These are phyloP conservation scores for Xylaria sp. DNA, from an alignment of 2,329 filamentous ascomycete genomes.

Conservation along the genomic window DNA sequence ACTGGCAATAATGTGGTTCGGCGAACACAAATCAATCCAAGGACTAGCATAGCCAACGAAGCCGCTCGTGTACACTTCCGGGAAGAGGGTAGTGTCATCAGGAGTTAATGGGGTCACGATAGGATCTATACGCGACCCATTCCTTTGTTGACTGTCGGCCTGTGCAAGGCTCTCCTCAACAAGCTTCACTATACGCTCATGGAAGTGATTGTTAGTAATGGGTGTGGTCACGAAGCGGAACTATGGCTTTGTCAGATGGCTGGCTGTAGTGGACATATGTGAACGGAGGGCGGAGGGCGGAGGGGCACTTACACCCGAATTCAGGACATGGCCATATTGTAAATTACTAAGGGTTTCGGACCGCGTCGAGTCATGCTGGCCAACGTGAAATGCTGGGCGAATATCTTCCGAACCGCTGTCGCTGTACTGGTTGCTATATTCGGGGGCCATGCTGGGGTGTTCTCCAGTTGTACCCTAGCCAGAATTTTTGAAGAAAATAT, in stretches of 20 bases:
- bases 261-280: background rate
- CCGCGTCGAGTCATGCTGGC: constrained; percentile 77
- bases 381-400: constrained; percentile 71
- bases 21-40: constrained; percentile 91
- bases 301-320: constrained; percentile 70
- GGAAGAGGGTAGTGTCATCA: constrained; percentile 79
- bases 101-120: constrained; percentile 77
- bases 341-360: constrained; percentile 69
- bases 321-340: constrained; percentile 74
- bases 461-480: background rate
- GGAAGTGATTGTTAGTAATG: constrained; percentile 80
- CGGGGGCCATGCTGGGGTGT: constrained; percentile 41
- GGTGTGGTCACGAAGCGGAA: constrained; percentile 83
- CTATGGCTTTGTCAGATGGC: constrained; percentile 54
- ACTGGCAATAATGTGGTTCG: constrained; percentile 83
- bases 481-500: background rate
- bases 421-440: constrained; percentile 36
- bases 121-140: constrained; percentile 63
- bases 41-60: constrained; percentile 84
- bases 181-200: constrained; percentile 72
- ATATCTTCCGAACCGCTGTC: constrained; percentile 59
- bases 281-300: background rate
- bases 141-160: constrained; percentile 58
- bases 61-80: constrained; percentile 74
- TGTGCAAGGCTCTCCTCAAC: constrained; percentile 66